Percentiles rank a stretch among this genome's conserved stretches.
phyloP scores from a whole-genome alignment of 208 protist species.

The Sergeia podlipaevii region DNA sequence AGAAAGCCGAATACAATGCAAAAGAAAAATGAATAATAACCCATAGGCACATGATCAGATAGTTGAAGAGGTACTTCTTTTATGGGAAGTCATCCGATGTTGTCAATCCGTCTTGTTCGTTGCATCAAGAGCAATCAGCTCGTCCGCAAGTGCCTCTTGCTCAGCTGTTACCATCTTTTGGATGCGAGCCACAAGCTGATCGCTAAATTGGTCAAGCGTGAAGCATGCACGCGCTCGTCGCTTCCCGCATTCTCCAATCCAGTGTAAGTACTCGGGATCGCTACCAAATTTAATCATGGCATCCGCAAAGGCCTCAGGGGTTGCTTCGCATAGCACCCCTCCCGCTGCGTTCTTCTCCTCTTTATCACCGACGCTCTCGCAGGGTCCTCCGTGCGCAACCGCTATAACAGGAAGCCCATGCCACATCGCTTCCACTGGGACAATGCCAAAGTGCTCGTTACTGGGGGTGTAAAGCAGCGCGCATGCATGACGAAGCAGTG shows the following conservation, averaged over 20 bases:
- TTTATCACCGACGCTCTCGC: constrained; percentile 81
- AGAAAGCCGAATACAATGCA: constrained; percentile 5
- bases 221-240: constrained; percentile 35
- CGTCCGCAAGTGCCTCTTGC: too few relatives aligned
- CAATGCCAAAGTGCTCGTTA: constrained; percentile 96
- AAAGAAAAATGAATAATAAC: background rate
- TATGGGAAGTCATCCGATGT: too few relatives aligned
- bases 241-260: constrained; percentile 39
- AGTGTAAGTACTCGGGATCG: constrained; percentile 19
- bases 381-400: constrained; percentile 89
- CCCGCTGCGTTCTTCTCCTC: constrained; percentile 21
- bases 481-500: constrained; percentile 64
- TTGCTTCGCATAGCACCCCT: constrained; percentile 53
- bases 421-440: constrained; percentile 84
- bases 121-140: too few relatives aligned
- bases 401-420: constrained; percentile 86
- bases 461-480: constrained; percentile 94
- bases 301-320: constrained; percentile 51
- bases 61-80: too few relatives aligned
- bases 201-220: constrained; percentile 47
- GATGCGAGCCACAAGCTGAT: constrained; percentile 36
- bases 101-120: constrained; percentile 8
- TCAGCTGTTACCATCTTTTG: constrained; percentile 7
- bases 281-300: constrained; percentile 38
- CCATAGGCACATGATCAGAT: too few relatives aligned